phyloP scores from a whole-genome alignment of 176 grass and related monocot genomes.

The Carex myosuroides region DNA sequence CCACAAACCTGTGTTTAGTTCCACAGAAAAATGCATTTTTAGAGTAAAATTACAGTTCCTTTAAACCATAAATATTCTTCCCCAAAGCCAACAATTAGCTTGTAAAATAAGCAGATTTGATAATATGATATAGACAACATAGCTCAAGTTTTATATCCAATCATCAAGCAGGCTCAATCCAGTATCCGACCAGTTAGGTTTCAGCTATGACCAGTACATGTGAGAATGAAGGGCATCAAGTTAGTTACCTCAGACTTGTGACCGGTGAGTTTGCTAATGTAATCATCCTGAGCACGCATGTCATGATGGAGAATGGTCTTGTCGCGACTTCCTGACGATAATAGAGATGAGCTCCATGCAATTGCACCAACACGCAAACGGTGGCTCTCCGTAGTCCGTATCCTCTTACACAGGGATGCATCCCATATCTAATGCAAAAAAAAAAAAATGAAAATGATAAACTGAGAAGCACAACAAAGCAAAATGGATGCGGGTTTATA shows the following conservation, averaged over 20 bases:
- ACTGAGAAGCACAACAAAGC: background rate
- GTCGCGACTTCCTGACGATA: conserved; percentile 94
- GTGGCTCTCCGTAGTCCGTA: conserved; percentile 88
- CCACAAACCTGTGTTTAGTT: conserved; percentile 63
- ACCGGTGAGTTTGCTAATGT: conserved; percentile 81
- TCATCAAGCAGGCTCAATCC: background rate
- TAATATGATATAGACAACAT: background rate
- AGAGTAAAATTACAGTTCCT: background rate
- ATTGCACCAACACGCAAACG: conserved; percentile 78
- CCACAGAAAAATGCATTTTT: background rate
- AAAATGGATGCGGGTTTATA: background rate
- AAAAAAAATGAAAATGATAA: conserved; percentile 22
- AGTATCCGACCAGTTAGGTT: background rate
- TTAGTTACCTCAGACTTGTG: conserved; percentile 92
- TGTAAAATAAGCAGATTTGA: background rate
- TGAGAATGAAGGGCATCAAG: background rate
- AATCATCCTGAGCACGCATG: conserved; percentile 85
- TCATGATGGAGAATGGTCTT: conserved; percentile 80
- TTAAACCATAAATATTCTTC: background rate
- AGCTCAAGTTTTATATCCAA: background rate
- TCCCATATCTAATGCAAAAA: conserved; percentile 86
- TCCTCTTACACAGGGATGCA: conserved; percentile 64
- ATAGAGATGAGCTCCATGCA: conserved; percentile 83
- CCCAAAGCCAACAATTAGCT: background rate
- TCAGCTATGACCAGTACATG: background rate